Evolutionary conservation across 2,329 filamentous ascomycete genomes (phyloP), one percentile per base, ranked within the genome.

Genomic region (Fusarium pseudograminearum): DNA sequence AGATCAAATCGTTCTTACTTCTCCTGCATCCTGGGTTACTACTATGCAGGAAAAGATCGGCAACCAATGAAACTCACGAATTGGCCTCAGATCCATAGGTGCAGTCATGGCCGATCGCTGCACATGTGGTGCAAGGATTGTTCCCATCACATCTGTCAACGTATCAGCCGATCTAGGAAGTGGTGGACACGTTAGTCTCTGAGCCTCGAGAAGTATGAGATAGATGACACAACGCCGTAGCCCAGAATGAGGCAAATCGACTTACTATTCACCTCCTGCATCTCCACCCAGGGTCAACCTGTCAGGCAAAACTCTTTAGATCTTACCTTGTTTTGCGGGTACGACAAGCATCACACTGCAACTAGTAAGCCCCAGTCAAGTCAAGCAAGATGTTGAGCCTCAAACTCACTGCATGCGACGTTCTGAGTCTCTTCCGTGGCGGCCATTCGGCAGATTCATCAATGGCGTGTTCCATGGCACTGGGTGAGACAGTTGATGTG

Each of bases 1-100:
- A 79, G 24, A 86, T 85, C 47, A 85, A 75, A 60, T 86, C 84
- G 44, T 81, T 85, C 70, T 86, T 86, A 31, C 83, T 83, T 61
- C 84, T 79, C 46, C 81, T 84, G 14, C 10, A 8, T 33, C 2
- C 6, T 28, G 46, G 3, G 51, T 71, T 61, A 73, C 52, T 28
- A 38, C 10, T 15, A 24, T 57, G 28, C 40, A 52, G 11, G 2
- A 7, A 2, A 1, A 2, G 4, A 4, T 5, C 5, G 31, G 28
- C 2, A 40, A n/a, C 28, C 33, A 18, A 24, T 46, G 9, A 18
- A 5, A 66, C 80, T 78, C 67, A 83, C 81, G 81, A 81, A 69
- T 80, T 82, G 20, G 81, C 80, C 59, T 83, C 81, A 4, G 79
- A 80, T 24, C 81, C 81, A 60, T 82, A 83, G 1, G 79, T 81